Evolutionary conservation across 2,329 filamentous ascomycete genomes (phyloP), one percentile per base, ranked within the genome.

Genomic region (Colletotrichum eremochloae): DNA sequence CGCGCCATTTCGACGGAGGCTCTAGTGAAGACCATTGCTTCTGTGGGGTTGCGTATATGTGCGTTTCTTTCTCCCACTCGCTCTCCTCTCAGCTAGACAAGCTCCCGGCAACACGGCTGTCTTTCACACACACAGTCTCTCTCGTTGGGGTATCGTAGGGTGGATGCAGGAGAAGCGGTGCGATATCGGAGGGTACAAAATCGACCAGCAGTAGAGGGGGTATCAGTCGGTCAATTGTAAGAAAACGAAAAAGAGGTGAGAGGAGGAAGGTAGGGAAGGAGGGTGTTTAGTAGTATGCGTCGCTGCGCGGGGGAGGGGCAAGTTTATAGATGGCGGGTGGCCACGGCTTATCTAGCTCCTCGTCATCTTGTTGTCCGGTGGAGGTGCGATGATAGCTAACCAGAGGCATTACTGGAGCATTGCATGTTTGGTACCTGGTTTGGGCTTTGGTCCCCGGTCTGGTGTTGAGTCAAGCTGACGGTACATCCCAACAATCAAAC

Each of bases 311-410:
- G 65, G 65, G 61, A 57, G 62, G 61, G 65, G 42, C 57, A 63
- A 44, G 68, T 72, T 74, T 74, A 72, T 72, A 72, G 66, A 64
- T 60, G 46, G 57, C 72, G 69, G 72, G 72, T 74, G 68, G 68
- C 64, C n/a, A 61, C 69, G 72, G 72, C 72, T 72, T 74, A 74
- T 74, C 65, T 48, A 62, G 8, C 31, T 57, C 12, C 50, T 60
- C 33, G 46, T 46, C 40, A 18, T 18, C 14, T 40, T 29, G 60
- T 24, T 46, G 44, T n/a, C 63, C 63, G 68, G 60, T 40, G n/a
- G 36, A 33, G 65, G 69, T 52, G 58, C n/a, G 46, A 63, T 52
- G 46, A 63, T 52, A 52, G 46, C 36, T 52, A 63, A 46, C 33
- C 15, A 33, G 18, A 48, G 31, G 64, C 56, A 55, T 68, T 68